phyloP scores from a whole-genome alignment of 2,329 filamentous ascomycete genomes.

The Metarhizium guizhouense region DNA sequence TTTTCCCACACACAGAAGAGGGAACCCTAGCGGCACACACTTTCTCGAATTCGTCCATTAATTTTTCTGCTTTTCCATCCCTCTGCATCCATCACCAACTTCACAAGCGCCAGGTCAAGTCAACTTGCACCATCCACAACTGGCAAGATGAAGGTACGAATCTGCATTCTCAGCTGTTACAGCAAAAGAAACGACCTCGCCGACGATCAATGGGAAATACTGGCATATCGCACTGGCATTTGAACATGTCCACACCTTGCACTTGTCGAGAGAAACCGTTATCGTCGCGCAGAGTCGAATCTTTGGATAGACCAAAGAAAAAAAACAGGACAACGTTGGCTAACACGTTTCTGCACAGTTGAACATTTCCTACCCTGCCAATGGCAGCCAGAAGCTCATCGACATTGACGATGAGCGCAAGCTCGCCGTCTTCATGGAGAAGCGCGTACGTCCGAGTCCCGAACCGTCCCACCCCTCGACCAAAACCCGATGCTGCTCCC shows the following conservation, averaged over 20 bases:
- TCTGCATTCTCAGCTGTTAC: neutral
- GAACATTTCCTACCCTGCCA: conserved; percentile 84
- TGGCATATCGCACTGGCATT: neutral
- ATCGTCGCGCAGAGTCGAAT: neutral
- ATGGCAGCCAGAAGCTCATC: conserved; percentile 99
- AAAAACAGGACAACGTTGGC: conserved; percentile 9
- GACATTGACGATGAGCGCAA: conserved; percentile 99
- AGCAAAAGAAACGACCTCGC: neutral
- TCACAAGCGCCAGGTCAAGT: conserved; percentile 32
- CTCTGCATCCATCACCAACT: conserved; percentile 22
- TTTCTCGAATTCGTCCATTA: conserved; percentile 26
- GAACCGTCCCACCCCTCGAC: neutral
- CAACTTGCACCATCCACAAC: conserved; percentile 35
- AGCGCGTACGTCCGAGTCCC: conserved; percentile 59
- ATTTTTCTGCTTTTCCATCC: conserved; percentile 19
- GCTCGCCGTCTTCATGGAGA: conserved; percentile 97
- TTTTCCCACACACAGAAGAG: conserved; percentile 8
- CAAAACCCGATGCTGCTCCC: no score
- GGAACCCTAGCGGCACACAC: conserved; percentile 34
- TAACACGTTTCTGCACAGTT: conserved; percentile 35
- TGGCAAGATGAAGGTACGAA: conserved; percentile 40
- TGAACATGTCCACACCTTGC: neutral
- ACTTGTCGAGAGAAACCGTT: neutral
- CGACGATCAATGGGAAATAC: neutral
- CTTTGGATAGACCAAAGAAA: neutral